Conservation (phyloP, 441 rosid genomes). For the Gossypium davidsonii region DNA sequence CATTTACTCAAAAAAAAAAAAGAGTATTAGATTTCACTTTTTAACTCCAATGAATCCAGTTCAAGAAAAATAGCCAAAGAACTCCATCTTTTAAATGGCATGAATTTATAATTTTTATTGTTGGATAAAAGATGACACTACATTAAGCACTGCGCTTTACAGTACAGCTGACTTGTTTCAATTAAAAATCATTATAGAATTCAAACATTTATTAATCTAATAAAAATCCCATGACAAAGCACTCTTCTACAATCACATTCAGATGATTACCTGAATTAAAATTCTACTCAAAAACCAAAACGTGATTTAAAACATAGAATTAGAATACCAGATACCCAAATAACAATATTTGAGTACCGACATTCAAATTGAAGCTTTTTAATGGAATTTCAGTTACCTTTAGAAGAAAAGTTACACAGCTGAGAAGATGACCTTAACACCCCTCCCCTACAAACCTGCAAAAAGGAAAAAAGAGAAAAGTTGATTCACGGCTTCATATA, state of each 20-base stretch:
- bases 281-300: not conserved
- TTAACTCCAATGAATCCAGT: not conserved
- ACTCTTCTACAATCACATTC: not conserved
- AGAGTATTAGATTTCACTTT: not conserved
- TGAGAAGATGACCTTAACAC: conserved; percentile 46
- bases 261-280: not conserved
- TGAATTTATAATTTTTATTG: not conserved
- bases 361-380: not conserved
- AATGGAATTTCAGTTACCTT: conserved; percentile 35
- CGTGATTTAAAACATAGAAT: not conserved
- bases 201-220: not conserved
- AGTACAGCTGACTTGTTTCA: not conserved
- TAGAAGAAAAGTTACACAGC: conserved; percentile 48
- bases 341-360: not conserved
- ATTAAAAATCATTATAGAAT: too few relatives aligned
- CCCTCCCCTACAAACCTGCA: conserved; percentile 43
- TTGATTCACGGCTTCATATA: not conserved
- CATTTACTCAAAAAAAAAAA: too few relatives aligned
- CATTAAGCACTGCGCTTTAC: not conserved
- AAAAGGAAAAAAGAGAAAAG: not conserved
- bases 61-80: not conserved
- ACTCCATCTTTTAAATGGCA: not conserved
- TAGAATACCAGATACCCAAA: not conserved
- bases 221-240: not conserved
- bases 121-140: not conserved